Base-by-base conservation (phyloP, 164 flowering plant genomes). In the Vitis riparia region DNA sequence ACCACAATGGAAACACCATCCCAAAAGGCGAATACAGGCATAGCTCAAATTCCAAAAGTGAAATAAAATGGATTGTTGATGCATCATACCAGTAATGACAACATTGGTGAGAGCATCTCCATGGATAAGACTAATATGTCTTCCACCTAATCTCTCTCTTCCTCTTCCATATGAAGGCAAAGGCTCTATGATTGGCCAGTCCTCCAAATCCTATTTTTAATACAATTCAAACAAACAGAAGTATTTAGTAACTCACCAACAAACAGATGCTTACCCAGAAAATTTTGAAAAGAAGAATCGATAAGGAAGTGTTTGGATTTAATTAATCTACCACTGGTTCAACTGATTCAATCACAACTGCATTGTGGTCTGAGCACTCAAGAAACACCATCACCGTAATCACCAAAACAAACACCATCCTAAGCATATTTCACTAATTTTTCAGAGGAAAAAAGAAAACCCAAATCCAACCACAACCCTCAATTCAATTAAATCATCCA, bases 151-250 rank as follows among this genome's bases (percentile, higher is more conserved):
- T 76, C 99, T 88, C 77, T 96, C 99, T 75, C 98, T 93, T 30
- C 99, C 99, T 82, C 98, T 88, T 73, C 99, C 99, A 84, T 96
- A 96, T 14, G 98, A 93, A 37, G 95, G 97, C 81, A 96, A 77
- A 19, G 99, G 89, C 71, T 90, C 90, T 65, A 96, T 87, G 3
- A 96, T 69, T 11, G 99, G 99, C 99, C 98, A 93, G 74, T 93
- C 98, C 63, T 83, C 70, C 63, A 84, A 86, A 62, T 88, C 88
- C 99, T 96, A 74, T 75, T 32, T 63, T 1, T 57, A 4, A 15
- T 11, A 52, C 16, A 19, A 30, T 5, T n/a, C 16, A 23, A 27
- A 60, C n/a, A 37, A n/a, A 12, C 15, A 53, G 56, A 73, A 44
- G 63, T 37, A 68, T 9, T 37, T 37, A 37, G 44, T 37, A 3